These are phyloP conservation scores for Diplodia mutila DNA, from an alignment of 2,329 filamentous ascomycete genomes.

Conservation along the genomic window DNA sequence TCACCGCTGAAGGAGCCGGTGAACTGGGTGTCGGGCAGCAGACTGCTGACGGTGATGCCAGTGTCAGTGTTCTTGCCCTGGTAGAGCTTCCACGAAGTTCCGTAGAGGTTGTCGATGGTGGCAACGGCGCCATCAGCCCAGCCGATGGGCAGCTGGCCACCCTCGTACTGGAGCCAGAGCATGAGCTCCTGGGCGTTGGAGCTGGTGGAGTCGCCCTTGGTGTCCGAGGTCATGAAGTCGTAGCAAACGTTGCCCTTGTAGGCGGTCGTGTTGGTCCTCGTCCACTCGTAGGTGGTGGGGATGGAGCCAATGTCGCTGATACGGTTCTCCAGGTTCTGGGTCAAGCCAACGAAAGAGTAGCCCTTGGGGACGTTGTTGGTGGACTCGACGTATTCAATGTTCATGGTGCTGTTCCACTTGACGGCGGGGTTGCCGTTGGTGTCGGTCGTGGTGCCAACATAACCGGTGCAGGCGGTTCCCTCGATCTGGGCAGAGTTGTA, in stretches of 20 bases:
- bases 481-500: slow-evolving; percentile 47
- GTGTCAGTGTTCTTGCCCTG: slow-evolving; percentile 49
- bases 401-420: slow-evolving; percentile 45
- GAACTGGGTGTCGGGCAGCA: slow-evolving; percentile 46
- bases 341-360: slow-evolving; percentile 51
- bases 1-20: slow-evolving; percentile 45
- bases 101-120: slow-evolving; percentile 31
- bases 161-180: slow-evolving; percentile 50
- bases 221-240: slow-evolving; percentile 52
- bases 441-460: slow-evolving; percentile 37
- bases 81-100: slow-evolving; percentile 46
- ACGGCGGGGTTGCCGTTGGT: slow-evolving; percentile 41
- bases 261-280: slow-evolving; percentile 19
- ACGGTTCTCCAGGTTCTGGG: slow-evolving; percentile 47
- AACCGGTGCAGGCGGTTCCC: slow-evolving; percentile 48
- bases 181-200: slow-evolving; percentile 47
- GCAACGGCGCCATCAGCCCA: slow-evolving; percentile 42
- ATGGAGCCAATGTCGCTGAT: slow-evolving; percentile 47
- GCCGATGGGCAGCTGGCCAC: slow-evolving; percentile 51
- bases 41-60: slow-evolving; percentile 48
- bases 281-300: slow-evolving; percentile 48
- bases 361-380: slow-evolving; percentile 48
- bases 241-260: slow-evolving; percentile 45
- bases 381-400: slow-evolving; percentile 42
- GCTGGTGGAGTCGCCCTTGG: slow-evolving; percentile 48